A percentile compares a stretch with the other conserved stretches of the same genome.
Conservation (phyloP, 306 rosid species). For the Dryas octopetala region DNA sequence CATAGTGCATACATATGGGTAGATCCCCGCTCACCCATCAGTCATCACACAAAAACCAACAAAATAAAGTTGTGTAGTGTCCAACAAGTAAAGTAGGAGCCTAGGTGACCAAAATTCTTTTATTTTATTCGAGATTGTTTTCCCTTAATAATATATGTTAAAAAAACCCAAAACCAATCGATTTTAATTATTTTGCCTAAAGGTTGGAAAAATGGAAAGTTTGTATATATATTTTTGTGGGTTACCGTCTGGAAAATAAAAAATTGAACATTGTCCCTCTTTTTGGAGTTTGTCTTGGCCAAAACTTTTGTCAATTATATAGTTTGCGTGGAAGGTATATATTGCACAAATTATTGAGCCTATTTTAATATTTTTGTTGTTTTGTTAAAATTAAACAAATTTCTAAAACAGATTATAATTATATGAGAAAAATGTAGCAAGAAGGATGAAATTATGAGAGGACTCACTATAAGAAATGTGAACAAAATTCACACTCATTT, state of each 20-base stretch:
- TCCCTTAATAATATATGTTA: background rate
- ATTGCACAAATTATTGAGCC: background rate
- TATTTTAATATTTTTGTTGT: background rate
- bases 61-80: constrained; percentile 4
- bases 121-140: background rate
- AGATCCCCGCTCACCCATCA: constrained; percentile 48
- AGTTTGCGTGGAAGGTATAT: background rate
- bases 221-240: background rate
- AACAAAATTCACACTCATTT: too few relatives aligned
- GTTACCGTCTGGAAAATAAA: background rate
- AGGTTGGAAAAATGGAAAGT: background rate
- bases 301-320: background rate
- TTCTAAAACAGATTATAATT: too few relatives aligned
- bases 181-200: background rate
- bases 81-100: background rate
- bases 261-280: background rate
- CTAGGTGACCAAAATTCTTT: background rate
- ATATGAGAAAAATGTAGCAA: too few relatives aligned
- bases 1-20: constrained; percentile 25
- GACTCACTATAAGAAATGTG: too few relatives aligned
- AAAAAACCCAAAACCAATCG: background rate
- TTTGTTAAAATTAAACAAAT: background rate
- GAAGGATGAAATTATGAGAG: too few relatives aligned
- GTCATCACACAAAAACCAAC: constrained; percentile 20
- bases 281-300: background rate